Conservation (phyloP, 2,329 filamentous ascomycete species). For the Fusarium albidum region DNA sequence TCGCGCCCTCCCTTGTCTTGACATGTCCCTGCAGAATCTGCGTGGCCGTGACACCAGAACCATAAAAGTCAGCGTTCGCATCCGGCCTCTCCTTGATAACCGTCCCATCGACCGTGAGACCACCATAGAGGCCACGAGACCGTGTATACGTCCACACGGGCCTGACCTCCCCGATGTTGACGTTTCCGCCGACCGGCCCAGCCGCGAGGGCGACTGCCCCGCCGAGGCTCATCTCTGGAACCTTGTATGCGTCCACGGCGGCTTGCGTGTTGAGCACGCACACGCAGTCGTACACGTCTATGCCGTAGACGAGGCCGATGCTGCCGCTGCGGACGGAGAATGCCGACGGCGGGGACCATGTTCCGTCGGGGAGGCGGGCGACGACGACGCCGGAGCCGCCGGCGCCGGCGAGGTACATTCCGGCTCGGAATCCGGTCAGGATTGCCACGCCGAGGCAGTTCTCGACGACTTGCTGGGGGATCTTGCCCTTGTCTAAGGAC, state of each 20-base stretch:
- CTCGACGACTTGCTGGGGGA: conserved; percentile 55
- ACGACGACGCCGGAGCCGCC: conserved; percentile 64
- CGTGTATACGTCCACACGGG: conserved; percentile 61
- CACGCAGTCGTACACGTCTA: conserved; percentile 81
- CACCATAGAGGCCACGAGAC: conserved; percentile 72
- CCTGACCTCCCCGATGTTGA: conserved; percentile 68
- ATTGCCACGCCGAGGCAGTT: conserved; percentile 65
- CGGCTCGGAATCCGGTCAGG: conserved; percentile 67
- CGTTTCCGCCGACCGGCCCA: conserved; percentile 65
- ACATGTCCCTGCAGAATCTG: conserved; percentile 21
- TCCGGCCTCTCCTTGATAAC: conserved; percentile 76
- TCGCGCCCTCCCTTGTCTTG: too few species aligned
- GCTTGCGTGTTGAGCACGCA: conserved; percentile 74
- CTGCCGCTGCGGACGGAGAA: conserved; percentile 76
- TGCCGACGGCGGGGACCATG: conserved; percentile 75
- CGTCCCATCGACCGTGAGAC: conserved; percentile 76
- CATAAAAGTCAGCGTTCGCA: conserved; percentile 77
- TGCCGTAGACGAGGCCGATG: conserved; percentile 73
- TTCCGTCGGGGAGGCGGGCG: conserved; percentile 59
- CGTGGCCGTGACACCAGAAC: conserved; percentile 40
- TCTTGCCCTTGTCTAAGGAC: conserved; percentile 34
- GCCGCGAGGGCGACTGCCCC: conserved; percentile 73
- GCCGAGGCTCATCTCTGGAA: conserved; percentile 70
- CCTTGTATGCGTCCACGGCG: conserved; percentile 73
- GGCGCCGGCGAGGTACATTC: conserved; percentile 64